A percentile compares a stretch with the other conserved stretches of the same genome.
These are phyloP conservation scores for Metschnikowia gelsemii DNA, from an alignment of 805 yeast species.

Conservation along the genomic window DNA sequence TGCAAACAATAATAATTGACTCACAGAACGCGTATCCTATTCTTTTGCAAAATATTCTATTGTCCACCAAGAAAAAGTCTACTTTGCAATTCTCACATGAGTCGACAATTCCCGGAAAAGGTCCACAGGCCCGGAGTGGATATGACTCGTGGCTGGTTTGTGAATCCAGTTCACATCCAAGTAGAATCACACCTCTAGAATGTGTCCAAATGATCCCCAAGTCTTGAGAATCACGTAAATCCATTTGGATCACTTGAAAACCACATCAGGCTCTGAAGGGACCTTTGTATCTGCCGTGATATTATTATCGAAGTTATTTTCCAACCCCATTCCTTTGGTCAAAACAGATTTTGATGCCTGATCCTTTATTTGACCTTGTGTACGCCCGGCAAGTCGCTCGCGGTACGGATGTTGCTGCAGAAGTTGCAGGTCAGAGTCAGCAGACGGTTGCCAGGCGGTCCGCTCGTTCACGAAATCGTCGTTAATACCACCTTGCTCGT, in stretches of 20 bases:
- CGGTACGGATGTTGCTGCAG: constrained; percentile 12
- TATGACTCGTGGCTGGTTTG: background rate
- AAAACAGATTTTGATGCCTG: background rate
- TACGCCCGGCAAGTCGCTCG: background rate
- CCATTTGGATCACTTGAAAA: constrained; percentile 17
- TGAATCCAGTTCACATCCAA: background rate
- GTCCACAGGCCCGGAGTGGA: background rate
- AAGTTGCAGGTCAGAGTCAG: background rate
- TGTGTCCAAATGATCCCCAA: background rate
- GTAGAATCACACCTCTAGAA: background rate
- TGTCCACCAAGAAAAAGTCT: too few relatives aligned
- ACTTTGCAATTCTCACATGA: background rate
- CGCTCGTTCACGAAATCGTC: constrained; percentile 31
- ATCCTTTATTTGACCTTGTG: too few relatives aligned
- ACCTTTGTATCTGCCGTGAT: constrained; percentile 18
- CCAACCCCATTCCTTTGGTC: constrained; percentile 15
- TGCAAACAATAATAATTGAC: too few relatives aligned
- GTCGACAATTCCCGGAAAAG: background rate
- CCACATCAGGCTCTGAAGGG: constrained; percentile 19
- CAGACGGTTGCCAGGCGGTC: too few relatives aligned
- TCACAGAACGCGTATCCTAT: too few relatives aligned
- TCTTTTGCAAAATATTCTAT: too few relatives aligned
- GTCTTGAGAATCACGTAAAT: background rate
- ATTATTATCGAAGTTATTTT: constrained; percentile 23
- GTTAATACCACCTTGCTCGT: constrained; percentile 28